A percentile compares a stretch with the other conserved stretches of the same genome.
Conservation (phyloP, 352 stramenopile species). For the Heterotrichella gracilis region DNA sequence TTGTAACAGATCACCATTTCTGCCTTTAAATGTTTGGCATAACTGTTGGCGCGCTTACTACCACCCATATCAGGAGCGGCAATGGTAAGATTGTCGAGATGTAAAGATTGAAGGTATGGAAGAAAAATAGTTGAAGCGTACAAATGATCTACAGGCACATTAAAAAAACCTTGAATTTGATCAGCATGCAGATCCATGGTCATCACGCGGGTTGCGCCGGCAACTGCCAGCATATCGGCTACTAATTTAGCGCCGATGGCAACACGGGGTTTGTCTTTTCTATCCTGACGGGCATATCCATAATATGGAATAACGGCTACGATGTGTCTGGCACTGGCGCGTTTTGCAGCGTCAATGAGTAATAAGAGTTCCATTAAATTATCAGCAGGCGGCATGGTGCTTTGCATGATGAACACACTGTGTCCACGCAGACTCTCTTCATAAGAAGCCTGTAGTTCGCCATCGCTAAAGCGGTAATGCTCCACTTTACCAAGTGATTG, state of each 20-base stretch:
- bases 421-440: neutral
- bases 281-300: constrained; percentile 1
- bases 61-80: neutral
- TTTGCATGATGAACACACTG: constrained; percentile 6
- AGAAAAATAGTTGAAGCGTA: neutral
- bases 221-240: neutral
- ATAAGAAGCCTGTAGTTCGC: neutral
- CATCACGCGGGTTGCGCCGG: neutral
- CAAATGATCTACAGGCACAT: neutral
- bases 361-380: constrained; percentile 10
- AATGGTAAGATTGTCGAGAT: neutral
- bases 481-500: too few species aligned
- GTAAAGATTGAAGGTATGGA: neutral
- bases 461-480: constrained; percentile 8
- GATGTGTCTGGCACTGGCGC: neutral
- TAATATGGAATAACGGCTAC: constrained; percentile 10
- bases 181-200: constrained; percentile 8
- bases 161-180: neutral
- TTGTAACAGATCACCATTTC: neutral
- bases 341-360: neutral
- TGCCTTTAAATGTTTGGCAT: neutral
- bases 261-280: neutral
- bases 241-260: neutral
- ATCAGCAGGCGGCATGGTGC: neutral
- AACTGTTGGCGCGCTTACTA: neutral